Percentiles rank a stretch among this genome's conserved stretches.
Evolutionary conservation across 169 alveolate species (phyloP).

Genomic region (Cryptosporidium tyzzeri): DNA sequence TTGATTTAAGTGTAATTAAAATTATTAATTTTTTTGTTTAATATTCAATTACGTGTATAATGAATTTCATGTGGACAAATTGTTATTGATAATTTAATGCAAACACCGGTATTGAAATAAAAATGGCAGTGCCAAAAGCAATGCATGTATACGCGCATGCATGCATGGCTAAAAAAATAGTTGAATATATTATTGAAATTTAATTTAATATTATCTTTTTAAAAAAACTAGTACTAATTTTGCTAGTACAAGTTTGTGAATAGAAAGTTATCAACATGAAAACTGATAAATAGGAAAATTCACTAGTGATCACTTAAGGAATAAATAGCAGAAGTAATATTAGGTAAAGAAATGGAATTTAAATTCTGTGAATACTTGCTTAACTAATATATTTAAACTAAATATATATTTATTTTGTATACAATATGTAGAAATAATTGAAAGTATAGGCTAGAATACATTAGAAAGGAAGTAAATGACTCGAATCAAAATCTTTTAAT

Average conservation of each 20-base stretch:
- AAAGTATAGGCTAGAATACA: background rate
- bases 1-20: background rate
- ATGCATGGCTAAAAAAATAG: no score
- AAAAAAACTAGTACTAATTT: no score
- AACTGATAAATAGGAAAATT: no score
- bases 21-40: background rate
- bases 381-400: background rate
- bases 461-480: no score
- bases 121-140: background rate
- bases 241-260: no score
- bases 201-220: no score
- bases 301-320: background rate
- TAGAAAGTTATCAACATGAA: no score
- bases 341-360: no score
- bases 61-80: constrained; percentile 6
- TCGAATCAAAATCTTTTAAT: background rate
- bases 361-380: background rate
- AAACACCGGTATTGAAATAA: background rate
- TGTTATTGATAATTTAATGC: background rate
- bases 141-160: background rate
- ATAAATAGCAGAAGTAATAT: no score
- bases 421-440: background rate
- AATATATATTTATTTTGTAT: background rate
- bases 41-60: background rate
- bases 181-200: no score